phyloP scores from a whole-genome alignment of 148 eudicot genomes.

The Rhododendron vialii region DNA sequence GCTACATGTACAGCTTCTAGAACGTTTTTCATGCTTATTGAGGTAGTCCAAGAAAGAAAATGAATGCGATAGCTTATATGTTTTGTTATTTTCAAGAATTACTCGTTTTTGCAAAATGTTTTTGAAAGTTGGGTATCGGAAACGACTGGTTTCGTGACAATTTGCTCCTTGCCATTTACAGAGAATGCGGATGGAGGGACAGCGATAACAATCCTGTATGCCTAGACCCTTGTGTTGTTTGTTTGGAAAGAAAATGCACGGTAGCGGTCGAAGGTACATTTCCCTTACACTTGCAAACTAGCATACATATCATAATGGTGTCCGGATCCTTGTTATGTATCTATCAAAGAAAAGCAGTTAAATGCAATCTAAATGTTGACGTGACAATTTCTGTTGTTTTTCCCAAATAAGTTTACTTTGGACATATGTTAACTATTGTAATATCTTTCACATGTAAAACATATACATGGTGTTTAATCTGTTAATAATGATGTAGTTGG shows the following conservation, averaged over 20 bases:
- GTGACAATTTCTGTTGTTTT: neutral
- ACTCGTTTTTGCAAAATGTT: neutral
- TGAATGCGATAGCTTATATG: neutral
- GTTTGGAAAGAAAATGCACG: constrained; percentile 86
- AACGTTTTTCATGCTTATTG: neutral
- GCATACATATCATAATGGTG: neutral
- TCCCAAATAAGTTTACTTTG: neutral
- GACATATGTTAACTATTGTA: neutral
- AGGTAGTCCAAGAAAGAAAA: neutral
- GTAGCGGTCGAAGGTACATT: constrained; percentile 84
- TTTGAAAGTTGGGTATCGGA: neutral
- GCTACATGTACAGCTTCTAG: neutral
- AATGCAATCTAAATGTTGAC: neutral
- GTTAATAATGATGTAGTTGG: neutral
- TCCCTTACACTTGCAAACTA: neutral
- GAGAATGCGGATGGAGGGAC: constrained; percentile 82
- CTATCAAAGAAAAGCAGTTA: neutral
- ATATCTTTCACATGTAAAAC: neutral
- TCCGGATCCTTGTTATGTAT: neutral
- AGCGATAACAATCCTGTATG: constrained; percentile 34
- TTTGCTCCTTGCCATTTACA: constrained; percentile 27
- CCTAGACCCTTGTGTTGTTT: constrained; percentile 88
- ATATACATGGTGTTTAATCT: neutral
- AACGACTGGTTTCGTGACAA: neutral
- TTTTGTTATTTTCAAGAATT: neutral